Evolutionary conservation across 2,329 filamentous ascomycete genomes (phyloP), one percentile per base, ranked within the genome.

Genomic region (Juglanconis sp.): DNA sequence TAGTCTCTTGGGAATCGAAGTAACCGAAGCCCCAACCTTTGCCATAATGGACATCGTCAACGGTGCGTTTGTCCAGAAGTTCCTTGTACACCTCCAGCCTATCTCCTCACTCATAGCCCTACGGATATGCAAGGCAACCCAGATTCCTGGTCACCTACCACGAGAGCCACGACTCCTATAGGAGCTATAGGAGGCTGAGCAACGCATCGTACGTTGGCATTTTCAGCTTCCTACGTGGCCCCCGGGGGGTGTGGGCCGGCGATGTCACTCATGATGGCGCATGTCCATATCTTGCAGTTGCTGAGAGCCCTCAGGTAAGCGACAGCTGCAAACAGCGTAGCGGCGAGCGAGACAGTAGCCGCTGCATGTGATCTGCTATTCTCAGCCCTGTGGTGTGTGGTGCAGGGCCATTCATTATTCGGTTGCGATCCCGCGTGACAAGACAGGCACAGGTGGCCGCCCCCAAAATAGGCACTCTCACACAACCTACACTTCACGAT

Each of bases 381-480:
- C 56, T 59, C 60, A 62, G 60, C 60, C 60, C 52, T 62, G 60
- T 44, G 42, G 53, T 50, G 44, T 34, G n/a, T 31, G 17, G 34
- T 53, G 56, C 38, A 42, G 40, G 34, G n/a, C 46, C 56, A 57
- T 31, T 51, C 56, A 57, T 31, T 51, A 38, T 24, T 24, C 24
- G 49, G 31, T 40, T 38, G 52, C 38, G 42, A 34, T 5, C 36
- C 46, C 42, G 46, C 52, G 36, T 24, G 15, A 52, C 8, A 38
- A 40, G 51, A 59, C 24, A 30, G 17, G 13, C 24, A 46, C 35
- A 40, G 34, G 36, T 51, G n/a, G 17, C 56, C 52, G 52, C 52
- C 56, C 60, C 56, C 48, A 52, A 53, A 59, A 59, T 56, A 62
- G 56, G 60, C 24, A 47, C 44, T 47, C 44, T 5, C n/a, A 38